Percentiles rank a stretch among this genome's conserved stretches.
phyloP scores from a whole-genome alignment of 164 flowering plant genomes.

The Buxus sempervirens region DNA sequence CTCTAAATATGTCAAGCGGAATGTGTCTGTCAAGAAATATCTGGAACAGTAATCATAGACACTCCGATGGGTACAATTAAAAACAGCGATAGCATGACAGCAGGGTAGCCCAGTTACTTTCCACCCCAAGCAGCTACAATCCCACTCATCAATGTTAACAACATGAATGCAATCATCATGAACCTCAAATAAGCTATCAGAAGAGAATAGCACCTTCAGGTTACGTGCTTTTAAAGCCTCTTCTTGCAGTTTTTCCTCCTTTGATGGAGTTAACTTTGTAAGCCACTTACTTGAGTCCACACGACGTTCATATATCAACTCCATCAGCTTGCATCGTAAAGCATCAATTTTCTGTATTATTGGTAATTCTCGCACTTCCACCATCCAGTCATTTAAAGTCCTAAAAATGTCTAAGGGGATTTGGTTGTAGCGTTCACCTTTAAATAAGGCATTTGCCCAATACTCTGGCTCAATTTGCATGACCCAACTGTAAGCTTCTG shows the following conservation, averaged over 20 bases:
- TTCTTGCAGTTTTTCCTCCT: slow-evolving; percentile 42
- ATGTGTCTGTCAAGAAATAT: slow-evolving; percentile 39
- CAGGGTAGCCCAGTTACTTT: slow-evolving; percentile 57
- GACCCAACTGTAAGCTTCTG: slow-evolving; percentile 41
- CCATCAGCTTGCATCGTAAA: slow-evolving; percentile 26
- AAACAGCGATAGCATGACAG: slow-evolving; percentile 62
- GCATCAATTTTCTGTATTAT: slow-evolving; percentile 36
- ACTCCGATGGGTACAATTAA: slow-evolving; percentile 31
- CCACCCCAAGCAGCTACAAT: slow-evolving; percentile 60
- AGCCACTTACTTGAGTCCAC: slow-evolving; percentile 34
- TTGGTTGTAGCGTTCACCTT: slow-evolving; percentile 41
- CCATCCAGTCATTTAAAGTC: slow-evolving; percentile 26
- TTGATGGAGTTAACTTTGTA: slow-evolving; percentile 45
- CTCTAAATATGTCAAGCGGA: slow-evolving; percentile 38
- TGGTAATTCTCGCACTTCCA: slow-evolving; percentile 36
- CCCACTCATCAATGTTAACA: slow-evolving; percentile 42
- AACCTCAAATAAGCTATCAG: slow-evolving; percentile 54
- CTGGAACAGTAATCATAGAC: slow-evolving; percentile 47
- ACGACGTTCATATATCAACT: slow-evolving; percentile 30
- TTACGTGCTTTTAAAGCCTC: slow-evolving; percentile 30
- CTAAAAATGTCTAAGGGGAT: slow-evolving; percentile 29
- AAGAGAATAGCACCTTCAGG: slow-evolving; percentile 45
- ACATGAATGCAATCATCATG: slow-evolving; percentile 34
- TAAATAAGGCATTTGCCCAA: slow-evolving; percentile 43
- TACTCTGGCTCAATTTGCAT: slow-evolving; percentile 43